Evolutionary conservation across 352 stramenopile genomes (phyloP).

Genomic region (Phytophthora chlamydospora): DNA sequence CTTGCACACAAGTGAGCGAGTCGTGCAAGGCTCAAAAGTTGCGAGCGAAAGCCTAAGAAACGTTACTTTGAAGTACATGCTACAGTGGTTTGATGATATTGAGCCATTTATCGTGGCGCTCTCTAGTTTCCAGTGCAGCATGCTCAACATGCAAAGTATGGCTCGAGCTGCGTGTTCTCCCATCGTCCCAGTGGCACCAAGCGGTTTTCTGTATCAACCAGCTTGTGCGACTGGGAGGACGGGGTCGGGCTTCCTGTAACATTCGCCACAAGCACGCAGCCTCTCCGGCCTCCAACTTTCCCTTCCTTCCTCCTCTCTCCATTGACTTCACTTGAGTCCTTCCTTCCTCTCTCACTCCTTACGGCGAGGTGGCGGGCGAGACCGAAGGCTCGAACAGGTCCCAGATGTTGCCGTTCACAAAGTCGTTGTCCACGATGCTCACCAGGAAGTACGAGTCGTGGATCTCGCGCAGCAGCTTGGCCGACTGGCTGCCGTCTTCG

Average conservation of each 20-base stretch:
- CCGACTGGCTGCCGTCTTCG: conserved; percentile 88
- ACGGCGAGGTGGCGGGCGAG: conserved; percentile 27
- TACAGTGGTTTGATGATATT: conserved; percentile 30
- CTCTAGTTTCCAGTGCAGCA: conserved; percentile 26
- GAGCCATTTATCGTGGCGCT: conserved; percentile 11
- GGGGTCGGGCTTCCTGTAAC: conserved; percentile 24
- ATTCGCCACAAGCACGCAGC: conserved; percentile 28
- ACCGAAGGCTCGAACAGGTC: conserved; percentile 62
- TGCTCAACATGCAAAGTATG: conserved; percentile 25
- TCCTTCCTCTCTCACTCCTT: conserved; percentile 5
- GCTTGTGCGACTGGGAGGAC: conserved; percentile 49
- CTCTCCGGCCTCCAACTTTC: background rate
- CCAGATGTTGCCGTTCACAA: conserved; percentile 89
- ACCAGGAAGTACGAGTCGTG: conserved; percentile 98
- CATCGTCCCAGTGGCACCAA: conserved; percentile 51
- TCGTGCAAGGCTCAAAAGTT: too few species aligned
- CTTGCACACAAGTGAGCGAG: conserved; percentile 34
- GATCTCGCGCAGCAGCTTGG: conserved; percentile 94
- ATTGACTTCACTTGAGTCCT: conserved; percentile 8
- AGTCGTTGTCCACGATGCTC: conserved; percentile 99
- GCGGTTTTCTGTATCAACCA: conserved; percentile 32
- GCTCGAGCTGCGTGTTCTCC: conserved; percentile 24
- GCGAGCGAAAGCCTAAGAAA: too few species aligned
- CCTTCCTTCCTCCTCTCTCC: conserved; percentile 10
- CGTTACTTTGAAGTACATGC: conserved; percentile 1